phyloP scores from a whole-genome alignment of 1,139 yeast genomes.

The Debaryomycetaceae sp. region DNA sequence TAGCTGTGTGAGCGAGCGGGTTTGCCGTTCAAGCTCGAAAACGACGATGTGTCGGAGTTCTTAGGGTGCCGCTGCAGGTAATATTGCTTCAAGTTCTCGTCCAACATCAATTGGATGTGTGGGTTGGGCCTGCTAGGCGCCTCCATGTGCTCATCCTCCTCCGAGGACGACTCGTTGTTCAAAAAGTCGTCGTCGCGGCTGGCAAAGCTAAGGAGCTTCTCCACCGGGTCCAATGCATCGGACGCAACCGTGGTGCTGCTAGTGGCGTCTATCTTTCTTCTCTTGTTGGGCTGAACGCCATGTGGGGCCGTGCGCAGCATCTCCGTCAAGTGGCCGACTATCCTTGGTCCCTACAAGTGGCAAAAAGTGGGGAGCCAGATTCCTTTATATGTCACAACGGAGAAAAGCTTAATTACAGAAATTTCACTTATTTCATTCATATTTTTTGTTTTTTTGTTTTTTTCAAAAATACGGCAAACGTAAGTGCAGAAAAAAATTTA shows the following conservation, averaged over 20 bases:
- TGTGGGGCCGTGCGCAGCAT: constrained; percentile 5
- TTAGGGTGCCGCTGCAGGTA: constrained; percentile 17
- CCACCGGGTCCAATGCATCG: constrained; percentile 41
- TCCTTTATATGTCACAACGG: background rate
- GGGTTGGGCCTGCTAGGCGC: background rate
- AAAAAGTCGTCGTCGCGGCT: constrained; percentile 27
- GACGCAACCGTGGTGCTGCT: constrained; percentile 12
- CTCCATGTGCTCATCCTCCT: constrained; percentile 9
- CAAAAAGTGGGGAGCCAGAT: background rate
- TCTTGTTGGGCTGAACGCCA: constrained; percentile 12
- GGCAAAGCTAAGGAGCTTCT: constrained; percentile 37
- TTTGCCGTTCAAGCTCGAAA: constrained; percentile 28
- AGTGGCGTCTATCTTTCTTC: constrained; percentile 11
- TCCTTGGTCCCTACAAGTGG: too few relatives aligned
- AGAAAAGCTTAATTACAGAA: constrained; percentile 4
- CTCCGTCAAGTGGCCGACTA: background rate
- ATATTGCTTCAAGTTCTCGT: constrained; percentile 36
- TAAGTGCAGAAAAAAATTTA: background rate
- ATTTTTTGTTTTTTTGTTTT: constrained; percentile 1
- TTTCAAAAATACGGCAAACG: constrained; percentile 1
- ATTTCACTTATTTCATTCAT: background rate
- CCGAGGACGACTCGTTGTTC: constrained; percentile 18
- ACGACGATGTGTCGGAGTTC: constrained; percentile 28
- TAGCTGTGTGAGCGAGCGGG: constrained; percentile 8
- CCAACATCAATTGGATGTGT: constrained; percentile 11